Percentiles rank a stretch among this genome's conserved stretches.
phyloP scores from a whole-genome alignment of 2,329 filamentous ascomycete species.

The Stachybotrys elegans region DNA sequence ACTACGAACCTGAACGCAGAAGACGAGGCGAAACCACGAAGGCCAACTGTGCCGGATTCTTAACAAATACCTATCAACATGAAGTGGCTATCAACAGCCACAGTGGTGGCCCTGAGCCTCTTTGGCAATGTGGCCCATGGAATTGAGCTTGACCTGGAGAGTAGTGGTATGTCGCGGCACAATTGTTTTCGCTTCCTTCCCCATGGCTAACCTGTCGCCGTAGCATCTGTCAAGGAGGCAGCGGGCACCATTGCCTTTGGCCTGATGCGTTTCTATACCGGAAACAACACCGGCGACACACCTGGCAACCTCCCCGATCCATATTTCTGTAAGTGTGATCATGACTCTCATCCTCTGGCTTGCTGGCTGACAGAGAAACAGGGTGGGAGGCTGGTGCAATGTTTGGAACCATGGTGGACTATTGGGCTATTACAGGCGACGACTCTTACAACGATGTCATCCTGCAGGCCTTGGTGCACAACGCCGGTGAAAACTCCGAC shows the following conservation, averaged over 20 bases:
- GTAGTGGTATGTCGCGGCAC: too few species aligned
- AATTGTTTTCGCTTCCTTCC: too few species aligned
- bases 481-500: conserved; percentile 53
- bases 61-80: too few species aligned
- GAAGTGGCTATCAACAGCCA: background rate
- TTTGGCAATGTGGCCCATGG: background rate
- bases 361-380: too few species aligned
- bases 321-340: conserved; percentile 57
- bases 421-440: conserved; percentile 67
- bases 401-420: conserved; percentile 67
- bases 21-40: too few species aligned
- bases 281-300: conserved; percentile 54
- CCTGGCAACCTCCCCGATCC: conserved; percentile 54
- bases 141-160: background rate
- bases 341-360: too few species aligned
- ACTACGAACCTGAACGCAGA: too few species aligned
- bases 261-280: conserved; percentile 46
- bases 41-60: too few species aligned
- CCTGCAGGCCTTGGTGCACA: conserved; percentile 54
- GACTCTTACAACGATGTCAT: conserved; percentile 56
- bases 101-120: background rate
- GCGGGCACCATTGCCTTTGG: conserved; percentile 43
- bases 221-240: conserved; percentile 46
- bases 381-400: conserved; percentile 70
- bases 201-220: background rate